Percentiles rank a stretch among this genome's conserved stretches.
phyloP scores from a whole-genome alignment of 345 rosid species.

The Ceriops zippeliana region DNA sequence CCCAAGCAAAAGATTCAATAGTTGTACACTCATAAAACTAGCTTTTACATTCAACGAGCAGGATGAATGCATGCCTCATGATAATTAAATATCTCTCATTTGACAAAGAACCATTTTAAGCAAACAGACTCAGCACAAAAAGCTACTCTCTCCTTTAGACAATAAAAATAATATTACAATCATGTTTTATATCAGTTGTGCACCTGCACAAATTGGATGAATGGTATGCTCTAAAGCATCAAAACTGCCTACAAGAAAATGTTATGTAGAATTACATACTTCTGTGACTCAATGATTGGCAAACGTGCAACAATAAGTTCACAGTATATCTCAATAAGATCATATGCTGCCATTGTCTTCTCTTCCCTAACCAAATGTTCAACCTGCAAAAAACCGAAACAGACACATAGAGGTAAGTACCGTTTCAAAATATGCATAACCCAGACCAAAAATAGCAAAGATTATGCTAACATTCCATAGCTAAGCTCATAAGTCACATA shows the following conservation, averaged over 20 bases:
- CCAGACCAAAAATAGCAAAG: background rate
- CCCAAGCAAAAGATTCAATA: no score
- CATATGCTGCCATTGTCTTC: conserved; percentile 83
- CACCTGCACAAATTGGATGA: no score
- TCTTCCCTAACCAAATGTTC: conserved; percentile 92
- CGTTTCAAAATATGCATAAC: background rate
- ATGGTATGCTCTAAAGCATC: background rate
- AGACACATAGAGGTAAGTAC: background rate
- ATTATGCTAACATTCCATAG: no score
- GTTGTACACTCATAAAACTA: no score
- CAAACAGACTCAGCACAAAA: no score
- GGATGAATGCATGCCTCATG: no score
- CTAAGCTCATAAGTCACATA: background rate
- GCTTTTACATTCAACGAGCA: no score
- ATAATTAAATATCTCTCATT: no score
- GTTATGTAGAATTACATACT: conserved; percentile 36
- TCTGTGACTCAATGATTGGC: conserved; percentile 78
- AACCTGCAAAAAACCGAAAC: conserved; percentile 44
- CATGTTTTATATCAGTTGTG: no score
- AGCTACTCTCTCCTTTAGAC: no score
- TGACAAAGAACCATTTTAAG: no score
- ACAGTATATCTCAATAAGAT: conserved; percentile 71
- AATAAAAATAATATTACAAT: no score
- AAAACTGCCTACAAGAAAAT: background rate
- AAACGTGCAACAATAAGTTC: conserved; percentile 70